Evolutionary conservation across 1,284 basidiomycete species (phyloP).

Genomic region (Farysia itapuensis): DNA sequence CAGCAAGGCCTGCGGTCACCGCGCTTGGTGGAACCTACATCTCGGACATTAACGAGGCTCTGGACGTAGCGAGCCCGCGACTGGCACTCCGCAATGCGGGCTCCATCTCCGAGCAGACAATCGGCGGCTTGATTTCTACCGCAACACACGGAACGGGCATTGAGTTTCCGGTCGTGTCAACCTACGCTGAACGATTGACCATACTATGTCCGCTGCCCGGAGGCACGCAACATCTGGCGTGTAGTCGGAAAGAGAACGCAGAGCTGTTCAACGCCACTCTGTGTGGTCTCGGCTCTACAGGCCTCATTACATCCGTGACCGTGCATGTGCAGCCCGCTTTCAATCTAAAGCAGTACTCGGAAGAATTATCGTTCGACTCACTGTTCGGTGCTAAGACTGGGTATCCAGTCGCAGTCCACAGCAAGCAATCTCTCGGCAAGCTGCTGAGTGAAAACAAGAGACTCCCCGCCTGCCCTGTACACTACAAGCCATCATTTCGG

Average conservation of each 20-base stretch:
- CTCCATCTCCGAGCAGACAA: conserved; percentile 93
- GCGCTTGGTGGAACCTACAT: conserved; percentile 59
- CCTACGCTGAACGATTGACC: conserved; percentile 74
- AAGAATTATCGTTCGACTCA: conserved; percentile 69
- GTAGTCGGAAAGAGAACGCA: conserved; percentile 68
- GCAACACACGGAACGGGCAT: conserved; percentile 92
- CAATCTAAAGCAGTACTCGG: conserved; percentile 75
- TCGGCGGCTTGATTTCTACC: conserved; percentile 90
- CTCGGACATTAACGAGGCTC: conserved; percentile 59
- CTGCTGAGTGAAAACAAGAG: conserved; percentile 42
- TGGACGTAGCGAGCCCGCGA: conserved; percentile 66
- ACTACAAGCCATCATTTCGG: conserved; percentile 23
- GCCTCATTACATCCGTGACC: conserved; percentile 78
- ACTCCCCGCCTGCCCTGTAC: conserved; percentile 22
- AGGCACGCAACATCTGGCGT: conserved; percentile 70
- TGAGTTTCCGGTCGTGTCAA: conserved; percentile 78
- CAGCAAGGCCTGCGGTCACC: conserved; percentile 22
- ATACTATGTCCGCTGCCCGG: conserved; percentile 64
- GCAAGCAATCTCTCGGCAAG: conserved; percentile 24
- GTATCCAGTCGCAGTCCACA: conserved; percentile 10
- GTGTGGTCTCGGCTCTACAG: conserved; percentile 90
- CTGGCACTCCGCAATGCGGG: conserved; percentile 91
- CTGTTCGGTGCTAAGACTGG: conserved; percentile 63
- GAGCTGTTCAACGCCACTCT: conserved; percentile 89
- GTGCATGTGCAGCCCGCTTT: conserved; percentile 81